These are phyloP conservation scores for Mrakia gelida DNA, from an alignment of 768 basidiomycete species.

Conservation along the genomic window DNA sequence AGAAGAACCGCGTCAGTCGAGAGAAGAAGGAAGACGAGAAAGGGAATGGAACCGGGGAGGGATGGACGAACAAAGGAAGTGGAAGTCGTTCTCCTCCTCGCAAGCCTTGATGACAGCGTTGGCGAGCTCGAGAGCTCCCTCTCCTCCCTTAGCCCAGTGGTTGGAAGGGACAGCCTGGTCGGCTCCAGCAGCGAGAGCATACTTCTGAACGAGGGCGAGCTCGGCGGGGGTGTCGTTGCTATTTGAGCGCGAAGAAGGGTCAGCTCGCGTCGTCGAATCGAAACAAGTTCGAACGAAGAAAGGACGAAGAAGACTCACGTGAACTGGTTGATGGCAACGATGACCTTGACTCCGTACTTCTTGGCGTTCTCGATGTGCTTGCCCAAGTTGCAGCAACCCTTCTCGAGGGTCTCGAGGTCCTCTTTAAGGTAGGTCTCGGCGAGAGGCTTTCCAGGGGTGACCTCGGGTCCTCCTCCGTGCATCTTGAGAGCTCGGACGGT, in stretches of 20 bases:
- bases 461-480: constrained; percentile 97
- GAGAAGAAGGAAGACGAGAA: too few species aligned
- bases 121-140: constrained; percentile 81
- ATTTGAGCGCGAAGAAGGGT: background rate
- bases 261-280: background rate
- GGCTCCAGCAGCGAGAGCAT: constrained; percentile 78
- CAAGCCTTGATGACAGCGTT: constrained; percentile 86
- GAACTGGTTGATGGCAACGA: constrained; percentile 94
- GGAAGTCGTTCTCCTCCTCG: constrained; percentile 62
- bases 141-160: constrained; percentile 96
- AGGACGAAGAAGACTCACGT: constrained; percentile 58
- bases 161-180: constrained; percentile 92
- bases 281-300: background rate
- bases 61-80: constrained; percentile 67
- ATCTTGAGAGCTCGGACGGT: constrained; percentile 98
- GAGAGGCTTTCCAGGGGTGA: constrained; percentile 89
- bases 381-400: constrained; percentile 86
- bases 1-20: too few species aligned
- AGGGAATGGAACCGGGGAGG: too few species aligned
- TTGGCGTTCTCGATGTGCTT: constrained; percentile 91
- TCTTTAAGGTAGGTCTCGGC: constrained; percentile 92
- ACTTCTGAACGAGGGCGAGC: constrained; percentile 72
- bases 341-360: constrained; percentile 94
- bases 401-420: constrained; percentile 78
- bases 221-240: constrained; percentile 89